Evolutionary conservation across 495 filamentous ascomycete species (phyloP), one percentile per base, ranked within the genome.

Genomic region (Amphirosellinia nigrospora): DNA sequence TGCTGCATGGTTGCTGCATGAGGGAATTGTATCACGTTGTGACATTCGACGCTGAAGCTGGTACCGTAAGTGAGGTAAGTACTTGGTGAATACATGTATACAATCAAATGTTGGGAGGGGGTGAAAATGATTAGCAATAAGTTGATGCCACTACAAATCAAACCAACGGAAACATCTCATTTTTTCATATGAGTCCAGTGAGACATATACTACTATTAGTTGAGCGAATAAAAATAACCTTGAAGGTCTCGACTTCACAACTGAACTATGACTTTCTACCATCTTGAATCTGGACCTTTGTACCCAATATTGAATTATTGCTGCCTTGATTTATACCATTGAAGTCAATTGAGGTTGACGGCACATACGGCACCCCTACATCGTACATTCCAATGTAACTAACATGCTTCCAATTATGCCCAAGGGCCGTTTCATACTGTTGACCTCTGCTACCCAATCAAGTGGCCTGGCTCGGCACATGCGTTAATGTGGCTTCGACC

Each of bases 1-100:
- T 60, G 43, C 32, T 52, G 64, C 64, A 67, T 36, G 50, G 32
- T 43, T 32, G 28, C 41, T 69, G 66, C 66, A 69, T 69, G 66
- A 69, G 56, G 56, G 66, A 62, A 62, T 69, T 62, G 56, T 62
- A 69, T 61, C 55, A 69, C 39, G 32, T 36, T 23, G 56, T 45
- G 43, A 53, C 16, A 59, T 67, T 59, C 36, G 36, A 66, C 36
- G 26, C 50, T 48, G 53, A 39, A 39, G 55, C 48, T 55, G 50
- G 34, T 1, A 5, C 64, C 36, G 28, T 34, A 39, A 38, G 52
- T 38, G n/a, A 30, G 10, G 1, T 16, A 53, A 3, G 7, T 36
- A 36, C 34, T 7, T 36, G 1, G 23, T 16, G 16, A 0, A 8
- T 23, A 53, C 4, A 6, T 19, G 38, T 43, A 3, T n/a, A 39